Conservation (phyloP, 2,329 filamentous ascomycete species). For the Cryoendolithus antarcticus region DNA sequence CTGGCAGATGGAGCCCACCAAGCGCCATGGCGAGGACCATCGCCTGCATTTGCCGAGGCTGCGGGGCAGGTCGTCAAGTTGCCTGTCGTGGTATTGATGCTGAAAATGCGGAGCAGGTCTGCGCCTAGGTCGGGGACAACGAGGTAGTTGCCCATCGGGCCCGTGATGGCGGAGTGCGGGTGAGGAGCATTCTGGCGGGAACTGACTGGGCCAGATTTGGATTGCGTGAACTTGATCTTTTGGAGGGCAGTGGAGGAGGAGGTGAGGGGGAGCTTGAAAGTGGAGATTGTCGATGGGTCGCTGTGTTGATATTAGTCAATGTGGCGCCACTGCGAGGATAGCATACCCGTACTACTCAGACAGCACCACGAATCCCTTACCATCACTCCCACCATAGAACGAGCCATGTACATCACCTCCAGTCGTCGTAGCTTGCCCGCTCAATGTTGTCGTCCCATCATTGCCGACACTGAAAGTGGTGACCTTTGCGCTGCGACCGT, state of each 20-base stretch:
- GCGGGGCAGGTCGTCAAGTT: slow-evolving; percentile 9
- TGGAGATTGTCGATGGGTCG: slow-evolving; percentile 20
- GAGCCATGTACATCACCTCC: slow-evolving; percentile 6
- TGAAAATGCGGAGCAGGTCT: slow-evolving; percentile 20
- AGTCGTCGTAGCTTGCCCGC: slow-evolving; percentile 5
- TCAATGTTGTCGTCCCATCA: slow-evolving; percentile 1
- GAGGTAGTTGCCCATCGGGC: slow-evolving; percentile 19
- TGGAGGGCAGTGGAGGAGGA: slow-evolving; percentile 16
- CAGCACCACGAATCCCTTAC: slow-evolving; percentile 6
- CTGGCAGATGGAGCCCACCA: slow-evolving; percentile 31
- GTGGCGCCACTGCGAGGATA: no score
- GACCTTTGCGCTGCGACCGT: slow-evolving; percentile 4
- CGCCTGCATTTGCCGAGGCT: slow-evolving; percentile 12
- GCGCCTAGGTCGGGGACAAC: slow-evolving; percentile 20
- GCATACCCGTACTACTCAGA: slow-evolving; percentile 2
- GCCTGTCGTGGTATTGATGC: slow-evolving; percentile 9
- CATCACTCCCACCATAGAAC: slow-evolving; percentile 4
- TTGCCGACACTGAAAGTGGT: slow-evolving; percentile 3
- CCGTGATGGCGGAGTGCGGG: slow-evolving; percentile 37
- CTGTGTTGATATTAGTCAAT: neutral
- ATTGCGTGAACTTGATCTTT: slow-evolving; percentile 13
- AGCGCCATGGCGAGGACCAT: slow-evolving; percentile 21
- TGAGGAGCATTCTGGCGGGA: slow-evolving; percentile 44
- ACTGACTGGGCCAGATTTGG: slow-evolving; percentile 16
- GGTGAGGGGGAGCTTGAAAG: slow-evolving; percentile 24